Percentiles rank a stretch among this genome's conserved stretches.
Conservation (phyloP, 2,329 filamentous ascomycete genomes). For the Aspergillus quadricinctus region DNA sequence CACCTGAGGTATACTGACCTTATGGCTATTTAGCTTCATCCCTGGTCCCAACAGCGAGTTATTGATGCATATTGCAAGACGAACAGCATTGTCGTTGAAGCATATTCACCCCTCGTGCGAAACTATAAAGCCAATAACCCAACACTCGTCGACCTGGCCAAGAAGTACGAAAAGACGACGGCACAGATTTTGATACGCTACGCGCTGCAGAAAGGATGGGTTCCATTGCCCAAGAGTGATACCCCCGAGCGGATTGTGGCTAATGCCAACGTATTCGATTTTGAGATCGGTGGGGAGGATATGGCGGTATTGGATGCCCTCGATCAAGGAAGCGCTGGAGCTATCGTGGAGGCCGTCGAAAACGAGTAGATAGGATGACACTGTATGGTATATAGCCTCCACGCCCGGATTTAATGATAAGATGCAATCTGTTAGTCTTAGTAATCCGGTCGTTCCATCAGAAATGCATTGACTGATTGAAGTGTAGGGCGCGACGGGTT, state of each 20-base stretch:
- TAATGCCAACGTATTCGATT: constrained; percentile 61
- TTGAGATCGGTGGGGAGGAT: constrained; percentile 54
- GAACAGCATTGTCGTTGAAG: constrained; percentile 50
- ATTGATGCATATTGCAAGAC: constrained; percentile 53
- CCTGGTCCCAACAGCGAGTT: constrained; percentile 64
- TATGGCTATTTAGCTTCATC: constrained; percentile 54
- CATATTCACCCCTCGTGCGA: constrained; percentile 54
- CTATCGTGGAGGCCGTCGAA: constrained; percentile 45
- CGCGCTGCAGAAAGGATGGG: constrained; percentile 72
- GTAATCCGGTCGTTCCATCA: constrained; percentile 57
- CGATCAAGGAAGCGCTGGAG: constrained; percentile 47
- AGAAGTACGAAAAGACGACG: constrained; percentile 68
- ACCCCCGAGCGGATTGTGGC: constrained; percentile 62
- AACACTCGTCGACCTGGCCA: constrained; percentile 59
- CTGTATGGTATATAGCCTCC: constrained; percentile 5
- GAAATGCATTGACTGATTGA: constrained; percentile 85
- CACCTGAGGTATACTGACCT: constrained; percentile 12
- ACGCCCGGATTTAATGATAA: not conserved
- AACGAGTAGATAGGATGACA: constrained; percentile 34
- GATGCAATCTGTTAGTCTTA: constrained; percentile 13
- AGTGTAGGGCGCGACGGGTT: constrained; percentile 82
- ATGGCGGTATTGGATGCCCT: constrained; percentile 52
- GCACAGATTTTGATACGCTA: constrained; percentile 78
- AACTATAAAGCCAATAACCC: constrained; percentile 69
- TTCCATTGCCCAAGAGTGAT: constrained; percentile 71